A percentile compares a stretch with the other conserved stretches of the same genome.
phyloP scores from a whole-genome alignment of 2,329 filamentous ascomycete species.

The Xylariaceae sp. region DNA sequence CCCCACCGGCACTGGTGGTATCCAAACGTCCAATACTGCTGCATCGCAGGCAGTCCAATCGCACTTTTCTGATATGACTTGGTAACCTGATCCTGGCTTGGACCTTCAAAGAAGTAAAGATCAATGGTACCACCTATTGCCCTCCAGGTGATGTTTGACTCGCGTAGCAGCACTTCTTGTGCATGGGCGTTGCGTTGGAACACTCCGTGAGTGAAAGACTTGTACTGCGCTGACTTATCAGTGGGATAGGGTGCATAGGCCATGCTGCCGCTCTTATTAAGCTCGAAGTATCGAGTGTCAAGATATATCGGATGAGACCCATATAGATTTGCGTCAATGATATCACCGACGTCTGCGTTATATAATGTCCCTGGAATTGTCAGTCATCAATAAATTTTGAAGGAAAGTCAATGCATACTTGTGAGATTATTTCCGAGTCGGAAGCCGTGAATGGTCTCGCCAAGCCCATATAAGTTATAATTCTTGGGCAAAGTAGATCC shows the following conservation, averaged over 20 bases:
- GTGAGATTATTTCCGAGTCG: constrained; percentile 76
- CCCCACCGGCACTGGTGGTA: constrained; percentile 87
- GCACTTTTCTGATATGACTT: constrained; percentile 72
- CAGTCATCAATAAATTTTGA: constrained; percentile 5
- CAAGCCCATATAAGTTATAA: constrained; percentile 78
- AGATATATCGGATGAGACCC: constrained; percentile 80
- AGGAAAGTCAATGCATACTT: constrained; percentile 46
- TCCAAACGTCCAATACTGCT: constrained; percentile 82
- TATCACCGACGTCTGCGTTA: constrained; percentile 70
- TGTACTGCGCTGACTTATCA: constrained; percentile 59
- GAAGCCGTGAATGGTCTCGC: constrained; percentile 74
- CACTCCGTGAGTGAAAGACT: constrained; percentile 75
- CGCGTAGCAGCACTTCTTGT: constrained; percentile 71
- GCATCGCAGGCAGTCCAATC: constrained; percentile 75
- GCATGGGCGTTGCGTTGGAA: constrained; percentile 79
- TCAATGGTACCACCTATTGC: constrained; percentile 78
- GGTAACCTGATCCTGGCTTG: constrained; percentile 70
- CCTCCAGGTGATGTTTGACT: constrained; percentile 73
- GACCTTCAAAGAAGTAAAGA: constrained; percentile 79
- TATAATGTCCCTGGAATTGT: constrained; percentile 53
- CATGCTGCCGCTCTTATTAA: constrained; percentile 53
- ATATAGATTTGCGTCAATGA: constrained; percentile 72
- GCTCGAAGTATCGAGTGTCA: constrained; percentile 76
- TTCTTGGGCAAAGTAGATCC: constrained; percentile 68
- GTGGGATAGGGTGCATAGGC: constrained; percentile 61